Evolutionary conservation across 495 filamentous ascomycete species (phyloP).

Genomic region (Lepidopterella palustris): DNA sequence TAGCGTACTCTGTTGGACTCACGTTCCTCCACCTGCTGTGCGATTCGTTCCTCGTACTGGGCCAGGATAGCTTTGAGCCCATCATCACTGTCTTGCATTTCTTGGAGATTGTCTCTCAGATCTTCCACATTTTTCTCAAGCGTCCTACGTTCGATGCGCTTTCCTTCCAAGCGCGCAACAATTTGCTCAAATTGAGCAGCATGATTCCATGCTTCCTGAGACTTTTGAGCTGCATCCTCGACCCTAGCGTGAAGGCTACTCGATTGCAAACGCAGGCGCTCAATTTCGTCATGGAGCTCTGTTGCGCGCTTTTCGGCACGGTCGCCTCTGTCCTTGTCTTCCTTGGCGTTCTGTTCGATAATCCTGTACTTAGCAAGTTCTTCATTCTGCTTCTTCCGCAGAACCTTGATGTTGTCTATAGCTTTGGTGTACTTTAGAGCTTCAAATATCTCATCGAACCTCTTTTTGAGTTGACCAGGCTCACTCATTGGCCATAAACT

Average conservation of each 20-base stretch:
- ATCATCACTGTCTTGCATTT: slow-evolving; percentile 71
- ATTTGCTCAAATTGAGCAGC: slow-evolving; percentile 55
- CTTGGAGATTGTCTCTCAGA: slow-evolving; percentile 61
- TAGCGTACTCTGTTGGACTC: slow-evolving; percentile 56
- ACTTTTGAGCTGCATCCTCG: slow-evolving; percentile 48
- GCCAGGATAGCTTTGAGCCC: slow-evolving; percentile 69
- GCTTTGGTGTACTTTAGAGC: slow-evolving; percentile 94
- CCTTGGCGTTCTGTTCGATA: slow-evolving; percentile 67
- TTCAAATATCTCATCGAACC: slow-evolving; percentile 97
- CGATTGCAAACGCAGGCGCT: slow-evolving; percentile 53
- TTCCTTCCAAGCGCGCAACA: slow-evolving; percentile 65
- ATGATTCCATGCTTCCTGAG: slow-evolving; percentile 54
- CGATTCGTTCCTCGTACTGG: slow-evolving; percentile 69
- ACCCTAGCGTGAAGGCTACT: slow-evolving; percentile 52
- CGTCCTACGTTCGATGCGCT: slow-evolving; percentile 61
- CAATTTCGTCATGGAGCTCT: slow-evolving; percentile 67
- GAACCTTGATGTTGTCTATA: slow-evolving; percentile 81
- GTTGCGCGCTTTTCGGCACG: slow-evolving; percentile 55
- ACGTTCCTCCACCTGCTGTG: slow-evolving; percentile 55
- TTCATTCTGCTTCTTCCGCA: slow-evolving; percentile 76
- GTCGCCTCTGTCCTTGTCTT: slow-evolving; percentile 82
- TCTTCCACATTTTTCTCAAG: slow-evolving; percentile 61
- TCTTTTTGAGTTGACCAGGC: slow-evolving; percentile 74
- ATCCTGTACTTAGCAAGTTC: slow-evolving; percentile 64
- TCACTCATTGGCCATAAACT: slow-evolving; percentile 98